Conservation (phyloP, 169 alveolate species). For the Cyclospora cayetanensis region DNA sequence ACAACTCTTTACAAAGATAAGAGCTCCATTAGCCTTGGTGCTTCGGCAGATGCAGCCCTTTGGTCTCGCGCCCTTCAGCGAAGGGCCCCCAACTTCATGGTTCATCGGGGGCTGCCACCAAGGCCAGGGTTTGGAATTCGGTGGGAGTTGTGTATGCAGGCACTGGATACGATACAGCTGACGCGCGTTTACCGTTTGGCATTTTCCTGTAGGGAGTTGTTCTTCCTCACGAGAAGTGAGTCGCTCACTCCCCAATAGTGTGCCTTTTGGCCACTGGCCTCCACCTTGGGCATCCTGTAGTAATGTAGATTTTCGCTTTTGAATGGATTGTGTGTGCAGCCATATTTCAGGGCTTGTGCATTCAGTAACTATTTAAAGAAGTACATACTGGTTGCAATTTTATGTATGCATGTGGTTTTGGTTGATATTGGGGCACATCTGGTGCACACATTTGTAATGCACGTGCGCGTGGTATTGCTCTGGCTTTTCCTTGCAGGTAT, state of each 20-base stretch:
- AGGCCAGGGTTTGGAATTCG: not conserved
- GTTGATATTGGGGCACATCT: no score
- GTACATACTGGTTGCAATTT: no score
- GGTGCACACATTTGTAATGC: no score
- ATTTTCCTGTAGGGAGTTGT: conserved; percentile 67
- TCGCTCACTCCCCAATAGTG: not conserved
- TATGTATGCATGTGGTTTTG: no score
- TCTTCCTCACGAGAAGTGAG: conserved; percentile 62
- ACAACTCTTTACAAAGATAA: not conserved
- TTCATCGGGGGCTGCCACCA: not conserved
- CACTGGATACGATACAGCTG: conserved; percentile 65
- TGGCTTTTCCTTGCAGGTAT: conserved; percentile 33
- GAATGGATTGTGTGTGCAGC: no score
- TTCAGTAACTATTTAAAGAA: no score
- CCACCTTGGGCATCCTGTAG: no score
- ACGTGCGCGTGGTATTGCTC: no score
- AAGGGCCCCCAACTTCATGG: not conserved
- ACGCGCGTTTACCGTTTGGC: conserved; percentile 64
- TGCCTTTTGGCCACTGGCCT: no score
- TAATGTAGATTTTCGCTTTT: no score
- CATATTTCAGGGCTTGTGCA: no score
- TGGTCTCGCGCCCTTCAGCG: not conserved
- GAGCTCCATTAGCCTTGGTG: not conserved
- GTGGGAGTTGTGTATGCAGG: conserved; percentile 43
- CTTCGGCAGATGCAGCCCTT: not conserved